A percentile compares a stretch with the other conserved stretches of the same genome.
phyloP scores from a whole-genome alignment of 257 asterid genomes.

The Solanum neorickii region DNA sequence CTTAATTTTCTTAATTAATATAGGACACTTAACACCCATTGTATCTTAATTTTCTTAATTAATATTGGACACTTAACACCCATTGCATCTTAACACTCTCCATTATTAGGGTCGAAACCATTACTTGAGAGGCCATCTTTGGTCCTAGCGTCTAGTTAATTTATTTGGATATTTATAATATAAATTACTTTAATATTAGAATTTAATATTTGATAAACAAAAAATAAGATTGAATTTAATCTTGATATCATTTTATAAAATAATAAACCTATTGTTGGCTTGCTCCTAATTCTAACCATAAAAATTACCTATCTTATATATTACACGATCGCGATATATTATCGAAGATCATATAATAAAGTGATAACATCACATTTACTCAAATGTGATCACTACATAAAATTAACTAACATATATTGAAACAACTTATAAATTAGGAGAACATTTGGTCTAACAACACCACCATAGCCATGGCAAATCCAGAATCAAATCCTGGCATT shows the following conservation, averaged over 20 bases:
- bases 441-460: constrained; percentile 47
- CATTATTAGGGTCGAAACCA: background rate
- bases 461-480: constrained; percentile 42
- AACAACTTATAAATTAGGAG: background rate
- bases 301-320: background rate
- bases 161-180: background rate
- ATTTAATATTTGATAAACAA: background rate
- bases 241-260: background rate
- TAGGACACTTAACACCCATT: background rate
- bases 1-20: background rate
- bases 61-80: too few relatives aligned
- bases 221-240: background rate
- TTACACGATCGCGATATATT: background rate
- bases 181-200: background rate
- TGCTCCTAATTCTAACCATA: background rate
- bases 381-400: background rate
- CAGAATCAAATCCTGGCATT: constrained; percentile 15
- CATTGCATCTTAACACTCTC: too few relatives aligned
- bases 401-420: background rate
- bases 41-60: background rate
- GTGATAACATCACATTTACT: background rate
- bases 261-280: background rate
- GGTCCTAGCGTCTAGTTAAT: background rate
- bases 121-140: background rate
- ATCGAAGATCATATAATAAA: background rate